Base-by-base conservation (phyloP, 116 monocot species). In the Posidonia oceanica region DNA sequence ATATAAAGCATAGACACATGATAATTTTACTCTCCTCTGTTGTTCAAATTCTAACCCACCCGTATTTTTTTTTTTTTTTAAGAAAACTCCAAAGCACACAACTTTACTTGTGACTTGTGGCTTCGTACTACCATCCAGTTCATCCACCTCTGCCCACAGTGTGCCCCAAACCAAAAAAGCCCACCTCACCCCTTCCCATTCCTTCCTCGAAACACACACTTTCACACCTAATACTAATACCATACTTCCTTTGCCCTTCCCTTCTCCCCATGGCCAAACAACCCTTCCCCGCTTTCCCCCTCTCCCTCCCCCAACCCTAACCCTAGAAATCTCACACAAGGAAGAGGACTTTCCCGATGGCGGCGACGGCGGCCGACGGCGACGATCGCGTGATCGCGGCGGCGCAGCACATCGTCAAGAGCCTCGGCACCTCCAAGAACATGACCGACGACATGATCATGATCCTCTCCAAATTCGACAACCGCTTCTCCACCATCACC, bases 391-490 rank as follows among this genome's bases (percentile, higher is more conserved):
- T 91, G 38, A 75, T 87, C 20, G 88, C 87, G 8, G 79, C 88
- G 75, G 88, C 91, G 53, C 88, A 85, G 74, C 85, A 88, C 64
- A 87, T 91, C 75, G 85, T 88, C 52, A 83, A 78, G 76, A 83
- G 81, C 79, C 85, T 91, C 4, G 88, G 85, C 41, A 83, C 83
- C 18, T 81, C 85, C 13, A 73, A 83, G 75, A 76, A 87, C 81
- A 79, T 85, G 41, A 83, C 83, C 21, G 85, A 87, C 65, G 91
- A 91, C 79, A 91, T 87, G 85, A 79, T 87, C 68, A 79, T 83
- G 57, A 91, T 91, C 77, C 91, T 91, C 61, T 87, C 91, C 65
- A 76, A 71, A 52, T 85, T 87, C 76, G 91, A 91, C 91, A 72
- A 85, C 75, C 85, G 87, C 41, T 79, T 91, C 75, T 85, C 87